Evolutionary conservation across 176 grass and related monocot genomes (phyloP), one percentile per base, ranked within the genome.

Genomic region (Tillandsia fasciculata): DNA sequence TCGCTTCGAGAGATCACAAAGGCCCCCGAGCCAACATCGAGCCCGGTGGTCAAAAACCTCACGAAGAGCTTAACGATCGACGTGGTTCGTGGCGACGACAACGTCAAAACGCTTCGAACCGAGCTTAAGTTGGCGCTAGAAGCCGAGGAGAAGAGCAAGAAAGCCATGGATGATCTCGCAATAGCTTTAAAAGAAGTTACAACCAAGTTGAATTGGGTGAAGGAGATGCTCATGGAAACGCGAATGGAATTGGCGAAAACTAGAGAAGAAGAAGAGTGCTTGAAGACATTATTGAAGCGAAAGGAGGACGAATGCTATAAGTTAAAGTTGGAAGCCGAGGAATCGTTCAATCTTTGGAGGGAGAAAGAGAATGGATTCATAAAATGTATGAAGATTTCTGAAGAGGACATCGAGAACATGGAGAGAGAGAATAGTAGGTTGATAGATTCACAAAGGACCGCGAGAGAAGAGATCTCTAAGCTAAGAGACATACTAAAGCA

Each of bases 401-500:
- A 96, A 74, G 86, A 71, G 2, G 83, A 96, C 75, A 82, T 89
- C 49, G 59, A 67, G 9, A 56, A 42, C 17, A 53, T 78, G 29
- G 77, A 63, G 49, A 72, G 71, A 51, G 92, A 96, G 80, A 91
- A 80, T 64, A 57, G 72, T 18, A 68, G 75, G 50, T 63, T 91
- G 2, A n/a, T 83, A 0, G 77, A 86, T 22, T 77, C 83, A 54
- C 87, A 91, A 72, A 85, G 78, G 17, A 77, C 83, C 8, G 76
- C 88, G 7, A 81, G 86, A 10, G 81, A 79, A 24, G 88, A 96
- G 83, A 76, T 91, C 49, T 80, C 85, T 48, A 96, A 91, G 61
- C 85, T 96, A 8, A 79, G 92, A 47, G 86, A 96, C 82, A 91
- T 96, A 75, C 77, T 96, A 64, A 96, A 81, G 82, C 92, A 96